Evolutionary conservation across 75 land plant genomes (phyloP).

Genomic region (Azolla pinnata): DNA sequence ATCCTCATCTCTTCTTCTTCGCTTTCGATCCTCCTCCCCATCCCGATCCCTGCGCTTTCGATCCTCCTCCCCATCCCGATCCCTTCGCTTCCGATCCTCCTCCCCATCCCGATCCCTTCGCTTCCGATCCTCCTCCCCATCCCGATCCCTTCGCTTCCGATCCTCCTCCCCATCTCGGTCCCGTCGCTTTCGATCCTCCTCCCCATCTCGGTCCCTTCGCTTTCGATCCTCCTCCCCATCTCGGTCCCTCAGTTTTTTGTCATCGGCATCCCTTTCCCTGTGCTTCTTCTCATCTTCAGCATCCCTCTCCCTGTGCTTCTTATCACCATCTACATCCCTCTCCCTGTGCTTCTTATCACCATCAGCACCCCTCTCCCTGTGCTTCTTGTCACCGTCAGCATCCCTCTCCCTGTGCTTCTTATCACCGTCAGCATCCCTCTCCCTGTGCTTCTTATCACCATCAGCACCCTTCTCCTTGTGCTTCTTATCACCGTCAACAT

Average conservation of each 20-base stretch:
- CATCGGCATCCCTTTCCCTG: background rate
- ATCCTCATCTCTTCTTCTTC: constrained; percentile 4
- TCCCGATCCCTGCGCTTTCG: background rate
- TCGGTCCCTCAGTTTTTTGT: background rate
- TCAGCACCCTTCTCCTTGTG: background rate
- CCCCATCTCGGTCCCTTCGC: background rate
- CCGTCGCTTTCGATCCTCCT: background rate
- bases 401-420: background rate
- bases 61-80: background rate
- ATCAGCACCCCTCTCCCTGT: background rate
- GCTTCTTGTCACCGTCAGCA: too few relatives aligned
- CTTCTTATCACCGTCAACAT: background rate
- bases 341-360: background rate
- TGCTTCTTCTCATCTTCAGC: background rate
- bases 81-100: background rate
- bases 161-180: background rate
- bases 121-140: background rate
- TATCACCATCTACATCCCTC: too few relatives aligned
- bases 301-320: background rate
- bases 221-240: background rate
- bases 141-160: background rate
- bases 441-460: background rate
- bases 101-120: constrained; percentile 12
- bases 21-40: background rate
- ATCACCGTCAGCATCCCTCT: background rate